Evolutionary conservation across 495 filamentous ascomycete species (phyloP), one percentile per base, ranked within the genome.

Genomic region (Penicillium atrosanguineum): DNA sequence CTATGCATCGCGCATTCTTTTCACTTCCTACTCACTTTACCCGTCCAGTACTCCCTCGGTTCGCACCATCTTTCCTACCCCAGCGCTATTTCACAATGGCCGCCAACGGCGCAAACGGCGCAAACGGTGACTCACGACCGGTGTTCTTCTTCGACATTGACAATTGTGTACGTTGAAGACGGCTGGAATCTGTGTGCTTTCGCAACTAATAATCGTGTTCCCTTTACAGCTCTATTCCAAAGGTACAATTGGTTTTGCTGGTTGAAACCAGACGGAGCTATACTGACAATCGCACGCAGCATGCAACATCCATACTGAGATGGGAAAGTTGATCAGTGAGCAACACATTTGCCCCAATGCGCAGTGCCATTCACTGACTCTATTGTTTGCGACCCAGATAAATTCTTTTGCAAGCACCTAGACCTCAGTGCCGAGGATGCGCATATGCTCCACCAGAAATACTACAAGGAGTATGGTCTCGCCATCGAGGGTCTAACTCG

Each of bases 131-230:
- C 56, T 54, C 68, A 48, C 68, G 83, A 41, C 82, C 84, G 0
- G 77, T 90, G 5, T 88, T 92, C 72, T 93, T 91, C 69, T 90
- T 91, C 57, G 95, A 99, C 63, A 97, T 99, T 67, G 95, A 99
- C 79, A 99, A 99, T 62, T 97, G 95, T 73, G 85, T 88, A 77
- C 56, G 82, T 80, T 16, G 19, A 20, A 44, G 48, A 31, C 7
- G 55, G n/a, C n/a, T 11, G 20, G 12, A 16, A 11, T 38, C 12
- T 7, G 29, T 15, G 15, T 42, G 31, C 7, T n/a, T 55, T 47
- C 50, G 46, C 62, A 41, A 52, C 57, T 62, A 42, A 63, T 34
- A 12, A n/a, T 40, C 46, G 5, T 3, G 16, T 4, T 42, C 19
- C 4, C 11, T 9, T 34, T 38, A 38, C 40, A 82, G 79, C 73